Conservation (phyloP, 108 stramenopile species). For the Licmophora abbreviata region DNA sequence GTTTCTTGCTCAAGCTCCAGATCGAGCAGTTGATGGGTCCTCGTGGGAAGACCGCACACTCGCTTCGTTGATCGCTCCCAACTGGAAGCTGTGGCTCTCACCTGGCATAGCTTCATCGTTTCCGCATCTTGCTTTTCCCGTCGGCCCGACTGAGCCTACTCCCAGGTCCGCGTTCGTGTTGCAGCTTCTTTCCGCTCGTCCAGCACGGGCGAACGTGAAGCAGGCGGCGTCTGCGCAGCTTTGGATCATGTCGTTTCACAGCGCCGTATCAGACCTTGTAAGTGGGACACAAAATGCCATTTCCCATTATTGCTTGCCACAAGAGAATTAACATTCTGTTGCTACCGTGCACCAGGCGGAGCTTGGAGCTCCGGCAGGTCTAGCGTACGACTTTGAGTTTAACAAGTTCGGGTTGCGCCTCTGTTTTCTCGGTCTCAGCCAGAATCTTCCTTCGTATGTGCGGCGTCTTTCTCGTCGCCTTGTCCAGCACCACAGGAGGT, state of each 20-base stretch:
- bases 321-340: neutral
- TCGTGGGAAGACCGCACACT: neutral
- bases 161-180: conserved; percentile 56
- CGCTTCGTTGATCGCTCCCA: conserved; percentile 2
- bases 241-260: conserved; percentile 63
- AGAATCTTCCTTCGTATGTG: conserved; percentile 58
- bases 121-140: conserved; percentile 27
- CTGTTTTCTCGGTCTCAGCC: conserved; percentile 58
- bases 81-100: conserved; percentile 35
- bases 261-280: conserved; percentile 46
- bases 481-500: conserved; percentile 44
- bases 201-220: conserved; percentile 35
- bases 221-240: conserved; percentile 56
- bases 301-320: neutral
- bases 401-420: conserved; percentile 64
- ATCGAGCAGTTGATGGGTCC: conserved; percentile 1
- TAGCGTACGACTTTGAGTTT: conserved; percentile 70
- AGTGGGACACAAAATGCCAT: conserved; percentile 1
- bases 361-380: conserved; percentile 60
- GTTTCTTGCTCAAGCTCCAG: neutral
- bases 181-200: conserved; percentile 57
- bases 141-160: conserved; percentile 49
- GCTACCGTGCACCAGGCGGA: conserved; percentile 24
- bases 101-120: conserved; percentile 11
- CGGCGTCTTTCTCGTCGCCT: conserved; percentile 58